Evolutionary conservation across 371 early-diverging fungal genomes (phyloP).

Genomic region (Lichtheimia corymbifera): DNA sequence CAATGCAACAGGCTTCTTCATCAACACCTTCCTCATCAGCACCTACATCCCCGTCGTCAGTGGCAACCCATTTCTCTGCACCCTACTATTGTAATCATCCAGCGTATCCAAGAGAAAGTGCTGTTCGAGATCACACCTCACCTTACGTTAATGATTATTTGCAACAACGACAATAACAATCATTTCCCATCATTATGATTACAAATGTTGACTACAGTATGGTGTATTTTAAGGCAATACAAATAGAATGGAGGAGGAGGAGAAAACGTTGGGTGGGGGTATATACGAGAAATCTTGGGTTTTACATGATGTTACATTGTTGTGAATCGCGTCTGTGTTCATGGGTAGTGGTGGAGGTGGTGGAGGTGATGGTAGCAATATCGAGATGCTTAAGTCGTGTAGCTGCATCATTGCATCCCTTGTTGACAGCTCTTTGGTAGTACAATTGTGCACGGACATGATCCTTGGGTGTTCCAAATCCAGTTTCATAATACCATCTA

Average conservation of each 20-base stretch:
- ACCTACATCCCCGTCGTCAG: too few species aligned
- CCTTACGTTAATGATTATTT: too few species aligned
- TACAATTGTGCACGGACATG: constrained; percentile 18
- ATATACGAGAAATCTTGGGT: not conserved
- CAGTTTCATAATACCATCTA: constrained; percentile 34
- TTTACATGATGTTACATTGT: constrained; percentile 6
- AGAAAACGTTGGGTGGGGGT: too few species aligned
- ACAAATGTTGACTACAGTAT: not conserved
- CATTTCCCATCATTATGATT: not conserved
- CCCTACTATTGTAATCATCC: too few species aligned
- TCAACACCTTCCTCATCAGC: too few species aligned
- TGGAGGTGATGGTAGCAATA: not conserved
- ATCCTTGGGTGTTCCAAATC: constrained; percentile 26
- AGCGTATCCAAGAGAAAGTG: too few species aligned
- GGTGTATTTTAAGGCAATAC: not conserved
- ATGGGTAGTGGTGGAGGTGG: too few species aligned
- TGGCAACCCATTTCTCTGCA: too few species aligned
- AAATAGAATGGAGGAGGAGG: not conserved
- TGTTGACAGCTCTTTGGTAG: constrained; percentile 24
- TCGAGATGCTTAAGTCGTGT: constrained; percentile 6
- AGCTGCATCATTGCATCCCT: constrained; percentile 21
- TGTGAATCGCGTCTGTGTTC: not conserved
- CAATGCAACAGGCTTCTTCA: not conserved
- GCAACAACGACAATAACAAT: too few species aligned
- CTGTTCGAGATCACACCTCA: too few species aligned